Base-by-base conservation (phyloP, 805 yeast species). In the Osmozyma mogii region DNA sequence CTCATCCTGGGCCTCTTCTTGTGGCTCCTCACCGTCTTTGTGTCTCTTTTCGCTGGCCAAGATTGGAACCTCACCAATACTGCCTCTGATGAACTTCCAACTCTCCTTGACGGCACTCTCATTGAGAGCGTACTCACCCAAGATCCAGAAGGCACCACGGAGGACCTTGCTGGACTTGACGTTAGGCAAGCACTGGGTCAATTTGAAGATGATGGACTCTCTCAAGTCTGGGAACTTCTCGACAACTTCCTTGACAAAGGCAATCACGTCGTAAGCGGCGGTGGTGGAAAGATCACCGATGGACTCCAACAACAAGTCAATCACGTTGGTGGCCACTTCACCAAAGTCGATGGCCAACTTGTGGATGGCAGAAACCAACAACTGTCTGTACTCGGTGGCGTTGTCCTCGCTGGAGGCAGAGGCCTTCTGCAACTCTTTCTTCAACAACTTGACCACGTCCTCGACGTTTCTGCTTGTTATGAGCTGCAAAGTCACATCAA, bases 61-160 rank as follows among this genome's bases (percentile, higher is more conserved):
- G 39, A 92, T 84, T 34, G 98, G 97, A 20, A 92, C 75, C 47
- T 88, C 95, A 32, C 98, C 98, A 35, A 92, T 64, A 40, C 84
- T 75, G 18, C 72, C 54, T 52, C 96, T 78, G 40, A 92, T 75
- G 41, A 75, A 82, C 45, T 74, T 80, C 98, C 98, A 94, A 4
- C 94, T 78, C 15, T 68, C 70, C 53, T 81, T 82, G 38, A 92
- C 77, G 30, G 81, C 81, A 15, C 66, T 56, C 40, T 78, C 85
- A 30, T 78, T 79, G 26, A 70, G 48, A 22, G 88, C 66, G 56
- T 87, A 92, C 58, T 94, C 98, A 56, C 99, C 98, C 45, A 92
- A 60, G 29, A 92, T 78, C 99, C 99, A 92, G 36, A 94, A 65
- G 1, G 94, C 85, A 17, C 95, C 94, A 42, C 97, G 78, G 61